Evolutionary conservation across 495 filamentous ascomycete species (phyloP).

Genomic region (Aspergillus funiculosus): DNA sequence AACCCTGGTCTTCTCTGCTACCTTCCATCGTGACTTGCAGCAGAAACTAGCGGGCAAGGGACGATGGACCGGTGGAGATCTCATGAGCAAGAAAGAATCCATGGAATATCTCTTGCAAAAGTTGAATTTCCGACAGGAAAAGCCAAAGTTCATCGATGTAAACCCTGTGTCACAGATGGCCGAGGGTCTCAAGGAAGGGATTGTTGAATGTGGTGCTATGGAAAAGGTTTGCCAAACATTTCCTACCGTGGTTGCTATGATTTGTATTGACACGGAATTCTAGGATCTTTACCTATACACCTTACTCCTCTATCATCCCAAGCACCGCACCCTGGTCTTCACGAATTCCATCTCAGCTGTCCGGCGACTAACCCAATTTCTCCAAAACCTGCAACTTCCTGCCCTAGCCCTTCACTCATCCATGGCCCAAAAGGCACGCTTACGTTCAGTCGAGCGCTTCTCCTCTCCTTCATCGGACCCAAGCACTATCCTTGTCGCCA

Average conservation of each 20-base stretch:
- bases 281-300: conserved; percentile 91
- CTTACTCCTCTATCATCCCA: conserved; percentile 74
- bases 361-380: conserved; percentile 75
- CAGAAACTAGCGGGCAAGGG: conserved; percentile 80
- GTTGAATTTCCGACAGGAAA: conserved; percentile 73
- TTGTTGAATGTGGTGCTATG: conserved; percentile 84
- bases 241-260: too few relatives aligned
- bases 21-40: conserved; percentile 84
- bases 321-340: conserved; percentile 76
- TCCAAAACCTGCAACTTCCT: conserved; percentile 75
- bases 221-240: conserved; percentile 63
- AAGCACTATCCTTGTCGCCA: conserved; percentile 77
- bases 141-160: conserved; percentile 87
- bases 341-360: conserved; percentile 93
- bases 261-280: background rate
- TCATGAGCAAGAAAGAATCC: conserved; percentile 67
- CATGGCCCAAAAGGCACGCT: conserved; percentile 94
- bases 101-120: conserved; percentile 91
- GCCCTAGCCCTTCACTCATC: conserved; percentile 79
- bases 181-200: conserved; percentile 73
- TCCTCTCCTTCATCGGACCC: conserved; percentile 53
- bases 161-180: conserved; percentile 87
- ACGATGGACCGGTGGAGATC: conserved; percentile 44
- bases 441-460: conserved; percentile 89
- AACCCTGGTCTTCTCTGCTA: conserved; percentile 94